A percentile compares a stretch with the other conserved stretches of the same genome.
phyloP scores from a whole-genome alignment of 805 yeast genomes.

The Lipomyces chichibuensis region DNA sequence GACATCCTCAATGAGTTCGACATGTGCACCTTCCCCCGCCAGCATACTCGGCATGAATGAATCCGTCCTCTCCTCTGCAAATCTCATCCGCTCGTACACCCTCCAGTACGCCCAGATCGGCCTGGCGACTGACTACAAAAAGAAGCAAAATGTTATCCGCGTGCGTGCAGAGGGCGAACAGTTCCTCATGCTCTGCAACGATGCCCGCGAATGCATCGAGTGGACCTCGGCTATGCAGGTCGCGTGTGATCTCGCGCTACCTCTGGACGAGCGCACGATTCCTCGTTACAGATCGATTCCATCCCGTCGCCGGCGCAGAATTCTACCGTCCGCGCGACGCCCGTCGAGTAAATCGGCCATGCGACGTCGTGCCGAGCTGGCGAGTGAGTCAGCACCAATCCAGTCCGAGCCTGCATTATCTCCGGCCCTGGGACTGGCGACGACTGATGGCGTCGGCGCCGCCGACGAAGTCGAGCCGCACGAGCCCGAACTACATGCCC shows the following conservation, averaged over 20 bases:
- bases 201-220: slow-evolving; percentile 66
- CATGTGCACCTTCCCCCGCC: slow-evolving; percentile 5
- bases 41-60: neutral
- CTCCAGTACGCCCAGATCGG: slow-evolving; percentile 85
- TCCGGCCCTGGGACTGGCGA: neutral
- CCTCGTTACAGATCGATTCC: slow-evolving; percentile 85
- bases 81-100: slow-evolving; percentile 60
- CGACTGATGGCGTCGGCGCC: slow-evolving; percentile 6
- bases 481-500: slow-evolving; percentile 7
- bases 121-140: slow-evolving; percentile 79
- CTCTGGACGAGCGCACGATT: slow-evolving; percentile 66
- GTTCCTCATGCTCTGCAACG: slow-evolving; percentile 65
- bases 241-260: slow-evolving; percentile 81
- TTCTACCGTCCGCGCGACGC: slow-evolving; percentile 32
- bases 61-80: slow-evolving; percentile 33
- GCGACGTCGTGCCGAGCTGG: slow-evolving; percentile 10
- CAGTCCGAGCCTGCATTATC: slow-evolving; percentile 2
- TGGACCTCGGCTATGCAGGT: slow-evolving; percentile 76
- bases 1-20: neutral
- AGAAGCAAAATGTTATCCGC: slow-evolving; percentile 68
- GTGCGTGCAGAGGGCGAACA: slow-evolving; percentile 84
- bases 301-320: slow-evolving; percentile 60
- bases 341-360: slow-evolving; percentile 18
- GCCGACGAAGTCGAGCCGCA: slow-evolving; percentile 5
- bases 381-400: neutral